These are phyloP conservation scores for Chrysopogon serrulatus DNA, from an alignment of 176 grass and related monocot genomes.

Conservation along the genomic window DNA sequence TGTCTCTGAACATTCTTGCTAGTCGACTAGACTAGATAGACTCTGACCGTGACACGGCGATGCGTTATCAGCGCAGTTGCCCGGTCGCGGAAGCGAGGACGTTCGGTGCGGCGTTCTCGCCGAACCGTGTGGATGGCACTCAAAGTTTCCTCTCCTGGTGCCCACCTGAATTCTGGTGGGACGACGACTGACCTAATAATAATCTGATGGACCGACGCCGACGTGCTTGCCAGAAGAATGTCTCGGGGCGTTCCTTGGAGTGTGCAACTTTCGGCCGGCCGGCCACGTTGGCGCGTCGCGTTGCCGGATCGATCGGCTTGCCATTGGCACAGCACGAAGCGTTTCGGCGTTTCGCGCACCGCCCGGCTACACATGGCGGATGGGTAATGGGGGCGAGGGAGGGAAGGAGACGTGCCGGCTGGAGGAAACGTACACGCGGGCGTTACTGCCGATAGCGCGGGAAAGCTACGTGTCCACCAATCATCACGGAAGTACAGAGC, in stretches of 20 bases:
- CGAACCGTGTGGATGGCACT: slow-evolving; percentile 26
- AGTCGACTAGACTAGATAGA: background rate
- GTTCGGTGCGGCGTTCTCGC: background rate
- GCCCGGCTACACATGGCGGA: background rate
- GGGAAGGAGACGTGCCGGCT: background rate
- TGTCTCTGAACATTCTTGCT: background rate
- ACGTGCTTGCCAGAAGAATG: background rate
- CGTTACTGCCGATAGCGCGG: background rate
- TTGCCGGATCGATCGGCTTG: background rate
- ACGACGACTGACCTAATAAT: background rate
- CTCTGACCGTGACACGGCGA: background rate
- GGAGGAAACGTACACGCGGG: background rate
- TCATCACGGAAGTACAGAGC: background rate
- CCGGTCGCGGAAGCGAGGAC: slow-evolving; percentile 1
- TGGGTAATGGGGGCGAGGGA: background rate
- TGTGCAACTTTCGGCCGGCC: background rate
- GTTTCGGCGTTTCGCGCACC: background rate
- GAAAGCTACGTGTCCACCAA: background rate
- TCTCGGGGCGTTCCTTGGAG: slow-evolving; percentile 14
- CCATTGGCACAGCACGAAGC: background rate
- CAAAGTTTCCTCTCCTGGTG: background rate
- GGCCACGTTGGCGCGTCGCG: background rate
- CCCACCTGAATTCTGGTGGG: background rate
- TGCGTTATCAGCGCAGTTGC: background rate
- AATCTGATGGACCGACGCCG: background rate